Conservation (phyloP, 371 early-diverging fungal genomes). For the Lichtheimia ramosa region DNA sequence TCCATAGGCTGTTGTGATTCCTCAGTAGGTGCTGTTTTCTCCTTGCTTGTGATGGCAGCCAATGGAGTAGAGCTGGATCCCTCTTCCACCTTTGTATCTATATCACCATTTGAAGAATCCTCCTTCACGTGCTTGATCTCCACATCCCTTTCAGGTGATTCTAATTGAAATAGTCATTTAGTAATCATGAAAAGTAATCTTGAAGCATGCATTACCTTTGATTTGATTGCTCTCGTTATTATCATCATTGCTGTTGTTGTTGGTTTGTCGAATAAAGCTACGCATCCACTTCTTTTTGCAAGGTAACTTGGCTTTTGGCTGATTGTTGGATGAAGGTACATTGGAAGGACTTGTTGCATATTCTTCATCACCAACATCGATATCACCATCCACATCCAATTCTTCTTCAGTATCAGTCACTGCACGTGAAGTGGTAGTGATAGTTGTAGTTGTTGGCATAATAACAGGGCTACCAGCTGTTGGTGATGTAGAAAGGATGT, state of each 20-base stretch:
- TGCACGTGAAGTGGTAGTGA: not conserved
- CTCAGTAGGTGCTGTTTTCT: not conserved
- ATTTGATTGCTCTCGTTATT: not conserved
- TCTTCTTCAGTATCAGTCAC: slow-evolving; percentile 13
- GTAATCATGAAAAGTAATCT: too few relatives aligned
- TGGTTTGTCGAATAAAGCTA: slow-evolving; percentile 8
- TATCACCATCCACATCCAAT: slow-evolving; percentile 19
- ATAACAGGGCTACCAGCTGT: slow-evolving; percentile 14
- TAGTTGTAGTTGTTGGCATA: not conserved
- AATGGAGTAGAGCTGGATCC: too few relatives aligned
- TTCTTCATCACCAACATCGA: slow-evolving; percentile 23
- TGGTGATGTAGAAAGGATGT: slow-evolving; percentile 24
- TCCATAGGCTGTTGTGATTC: not conserved
- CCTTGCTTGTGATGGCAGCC: not conserved
- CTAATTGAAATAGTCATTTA: not conserved
- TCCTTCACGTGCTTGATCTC: too few relatives aligned
- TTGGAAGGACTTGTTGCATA: not conserved
- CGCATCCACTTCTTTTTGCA: slow-evolving; percentile 25
- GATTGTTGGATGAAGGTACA: not conserved
- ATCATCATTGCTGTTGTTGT: not conserved
- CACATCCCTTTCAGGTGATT: not conserved
- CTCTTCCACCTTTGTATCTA: too few relatives aligned
- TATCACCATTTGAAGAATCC: too few relatives aligned
- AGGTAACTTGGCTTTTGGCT: slow-evolving; percentile 8
- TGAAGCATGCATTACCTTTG: not conserved